phyloP scores from a whole-genome alignment of 495 filamentous ascomycete species.

The Rostrohypoxylon terebratum region DNA sequence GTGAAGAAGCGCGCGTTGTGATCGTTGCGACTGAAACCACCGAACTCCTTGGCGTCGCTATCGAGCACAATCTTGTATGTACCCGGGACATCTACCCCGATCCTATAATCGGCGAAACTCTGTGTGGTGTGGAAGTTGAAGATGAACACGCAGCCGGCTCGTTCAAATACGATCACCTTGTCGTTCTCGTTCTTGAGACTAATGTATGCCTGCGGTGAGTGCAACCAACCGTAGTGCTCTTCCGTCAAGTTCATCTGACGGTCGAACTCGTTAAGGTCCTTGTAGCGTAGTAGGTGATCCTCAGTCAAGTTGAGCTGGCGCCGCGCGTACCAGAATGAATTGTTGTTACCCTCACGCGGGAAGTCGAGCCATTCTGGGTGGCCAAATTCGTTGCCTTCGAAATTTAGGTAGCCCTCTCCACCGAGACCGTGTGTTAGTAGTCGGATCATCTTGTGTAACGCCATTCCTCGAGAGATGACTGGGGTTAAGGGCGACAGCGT shows the following conservation, averaged over 20 bases:
- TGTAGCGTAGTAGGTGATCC: constrained; percentile 86
- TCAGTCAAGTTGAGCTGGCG: constrained; percentile 94
- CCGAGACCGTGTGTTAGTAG: constrained; percentile 93
- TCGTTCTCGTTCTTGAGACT: constrained; percentile 93
- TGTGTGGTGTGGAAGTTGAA: constrained; percentile 95
- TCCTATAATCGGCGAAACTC: constrained; percentile 91
- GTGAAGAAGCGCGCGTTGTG: constrained; percentile 89
- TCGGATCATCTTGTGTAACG: constrained; percentile 96
- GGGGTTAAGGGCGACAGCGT: constrained; percentile 83
- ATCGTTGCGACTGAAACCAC: constrained; percentile 81
- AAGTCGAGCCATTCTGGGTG: constrained; percentile 99
- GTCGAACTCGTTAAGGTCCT: constrained; percentile 95
- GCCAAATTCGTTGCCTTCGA: constrained; percentile 98
- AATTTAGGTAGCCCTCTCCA: constrained; percentile 97
- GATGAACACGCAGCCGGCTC: constrained; percentile 88
- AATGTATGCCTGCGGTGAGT: constrained; percentile 87
- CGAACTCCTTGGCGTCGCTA: constrained; percentile 79
- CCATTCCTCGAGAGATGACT: constrained; percentile 89
- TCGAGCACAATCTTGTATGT: constrained; percentile 92
- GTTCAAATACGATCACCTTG: constrained; percentile 96
- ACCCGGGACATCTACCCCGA: constrained; percentile 84
- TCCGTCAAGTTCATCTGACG: constrained; percentile 88
- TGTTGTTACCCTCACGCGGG: constrained; percentile 91
- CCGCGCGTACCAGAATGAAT: constrained; percentile 96
- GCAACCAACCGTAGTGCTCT: constrained; percentile 92